Evolutionary conservation across 2,329 filamentous ascomycete genomes (phyloP).

Genomic region (Alternaria triticimaculans): DNA sequence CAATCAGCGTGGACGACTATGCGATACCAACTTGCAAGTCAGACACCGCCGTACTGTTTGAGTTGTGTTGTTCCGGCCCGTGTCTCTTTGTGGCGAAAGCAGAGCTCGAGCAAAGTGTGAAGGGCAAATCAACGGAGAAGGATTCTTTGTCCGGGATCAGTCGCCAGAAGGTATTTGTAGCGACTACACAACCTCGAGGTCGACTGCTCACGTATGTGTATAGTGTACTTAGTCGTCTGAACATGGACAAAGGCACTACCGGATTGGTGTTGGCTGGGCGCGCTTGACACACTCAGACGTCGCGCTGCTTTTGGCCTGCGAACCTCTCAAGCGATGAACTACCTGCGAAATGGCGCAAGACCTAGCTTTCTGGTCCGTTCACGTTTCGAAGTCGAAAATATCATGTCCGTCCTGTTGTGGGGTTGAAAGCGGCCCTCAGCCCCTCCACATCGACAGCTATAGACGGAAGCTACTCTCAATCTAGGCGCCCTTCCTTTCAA

Average conservation of each 20-base stretch:
- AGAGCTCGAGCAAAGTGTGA: constrained; percentile 35
- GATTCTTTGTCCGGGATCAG: constrained; percentile 48
- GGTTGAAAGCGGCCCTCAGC: constrained; percentile 41
- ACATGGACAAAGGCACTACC: constrained; percentile 51
- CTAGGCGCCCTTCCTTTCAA: constrained; percentile 28
- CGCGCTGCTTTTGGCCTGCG: constrained; percentile 44
- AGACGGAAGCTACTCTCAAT: constrained; percentile 33
- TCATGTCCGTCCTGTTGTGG: constrained; percentile 32
- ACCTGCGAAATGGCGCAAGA: constrained; percentile 27
- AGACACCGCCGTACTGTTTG: constrained; percentile 42
- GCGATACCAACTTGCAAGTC: constrained; percentile 24
- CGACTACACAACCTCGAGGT: constrained; percentile 40
- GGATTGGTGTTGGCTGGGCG: constrained; percentile 45
- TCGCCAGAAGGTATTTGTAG: constrained; percentile 49
- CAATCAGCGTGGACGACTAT: constrained; percentile 37
- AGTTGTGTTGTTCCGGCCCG: constrained; percentile 40
- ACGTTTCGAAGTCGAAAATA: constrained; percentile 35
- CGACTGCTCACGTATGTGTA: constrained; percentile 45
- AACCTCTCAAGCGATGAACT: constrained; percentile 25
- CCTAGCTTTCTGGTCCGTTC: constrained; percentile 28
- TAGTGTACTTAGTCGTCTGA: constrained; percentile 43
- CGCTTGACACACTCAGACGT: constrained; percentile 41
- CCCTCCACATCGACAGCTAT: constrained; percentile 31
- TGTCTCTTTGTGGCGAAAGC: constrained; percentile 43
- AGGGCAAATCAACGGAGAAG: constrained; percentile 42